phyloP scores from a whole-genome alignment of 73 alveolate genomes.

The Durusdinium trenchii region DNA sequence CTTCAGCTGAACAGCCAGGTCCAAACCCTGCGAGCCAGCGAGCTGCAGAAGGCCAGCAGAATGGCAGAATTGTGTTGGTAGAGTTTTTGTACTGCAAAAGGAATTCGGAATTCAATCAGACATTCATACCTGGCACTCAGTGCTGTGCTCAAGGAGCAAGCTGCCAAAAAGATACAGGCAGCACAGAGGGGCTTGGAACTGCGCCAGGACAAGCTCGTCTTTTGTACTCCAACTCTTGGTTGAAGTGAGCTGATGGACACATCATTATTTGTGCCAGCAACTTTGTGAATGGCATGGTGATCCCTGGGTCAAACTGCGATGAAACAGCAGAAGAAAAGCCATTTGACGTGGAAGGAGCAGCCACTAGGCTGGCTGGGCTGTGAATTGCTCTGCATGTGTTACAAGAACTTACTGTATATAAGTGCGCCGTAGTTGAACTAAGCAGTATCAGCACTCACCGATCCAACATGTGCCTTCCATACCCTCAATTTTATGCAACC shows the following conservation, averaged over 20 bases:
- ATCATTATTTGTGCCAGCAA: not conserved
- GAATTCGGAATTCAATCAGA: too few species aligned
- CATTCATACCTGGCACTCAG: too few species aligned
- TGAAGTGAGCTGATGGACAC: not conserved
- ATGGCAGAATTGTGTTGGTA: too few species aligned
- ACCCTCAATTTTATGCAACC: not conserved
- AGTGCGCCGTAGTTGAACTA: not conserved
- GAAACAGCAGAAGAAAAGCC: too few species aligned
- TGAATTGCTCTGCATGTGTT: not conserved
- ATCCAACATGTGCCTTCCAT: not conserved
- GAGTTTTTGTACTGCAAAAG: too few species aligned
- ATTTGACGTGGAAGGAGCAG: not conserved
- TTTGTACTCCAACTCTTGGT: not conserved
- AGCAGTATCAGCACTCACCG: not conserved
- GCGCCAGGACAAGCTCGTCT: not conserved
- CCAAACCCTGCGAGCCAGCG: too few species aligned
- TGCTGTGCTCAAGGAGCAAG: not conserved
- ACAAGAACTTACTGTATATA: not conserved
- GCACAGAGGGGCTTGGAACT: conserved; percentile 52
- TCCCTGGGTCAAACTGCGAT: not conserved
- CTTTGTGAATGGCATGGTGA: not conserved
- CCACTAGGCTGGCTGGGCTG: not conserved
- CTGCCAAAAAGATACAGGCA: conserved; percentile 49
- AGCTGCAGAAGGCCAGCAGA: too few species aligned
- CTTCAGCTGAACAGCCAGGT: too few species aligned